These are phyloP conservation scores for Nothophaeocryptopus gaeumannii DNA, from an alignment of 2,329 filamentous ascomycete species.

Conservation along the genomic window DNA sequence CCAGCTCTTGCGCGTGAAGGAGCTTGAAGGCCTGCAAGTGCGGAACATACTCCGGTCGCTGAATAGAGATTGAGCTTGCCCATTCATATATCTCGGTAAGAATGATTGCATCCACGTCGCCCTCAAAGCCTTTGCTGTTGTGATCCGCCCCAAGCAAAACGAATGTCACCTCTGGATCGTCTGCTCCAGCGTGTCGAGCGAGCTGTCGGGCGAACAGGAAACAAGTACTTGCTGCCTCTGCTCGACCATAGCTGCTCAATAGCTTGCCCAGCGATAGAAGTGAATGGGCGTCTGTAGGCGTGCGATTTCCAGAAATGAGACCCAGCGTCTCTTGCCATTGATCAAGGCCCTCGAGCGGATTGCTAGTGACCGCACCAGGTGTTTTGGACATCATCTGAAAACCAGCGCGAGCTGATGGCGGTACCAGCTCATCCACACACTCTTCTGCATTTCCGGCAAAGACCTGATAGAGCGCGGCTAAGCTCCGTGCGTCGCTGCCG, in stretches of 20 bases:
- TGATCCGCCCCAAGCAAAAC: slow-evolving; percentile 86
- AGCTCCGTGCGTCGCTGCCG: slow-evolving; percentile 76
- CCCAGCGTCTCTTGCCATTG: slow-evolving; percentile 91
- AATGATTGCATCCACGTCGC: slow-evolving; percentile 81
- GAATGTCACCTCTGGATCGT: slow-evolving; percentile 75
- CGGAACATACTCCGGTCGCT: slow-evolving; percentile 54
- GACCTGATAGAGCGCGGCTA: slow-evolving; percentile 89
- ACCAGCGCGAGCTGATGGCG: slow-evolving; percentile 84
- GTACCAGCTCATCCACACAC: slow-evolving; percentile 91
- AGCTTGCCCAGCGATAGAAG: slow-evolving; percentile 78
- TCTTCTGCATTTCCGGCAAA: slow-evolving; percentile 93
- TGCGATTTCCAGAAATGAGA: slow-evolving; percentile 84
- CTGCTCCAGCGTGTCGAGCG: slow-evolving; percentile 73
- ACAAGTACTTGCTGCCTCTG: slow-evolving; percentile 91
- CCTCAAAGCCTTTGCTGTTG: slow-evolving; percentile 68
- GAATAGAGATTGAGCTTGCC: slow-evolving; percentile 66
- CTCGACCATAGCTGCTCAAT: slow-evolving; percentile 77
- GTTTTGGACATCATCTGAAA: slow-evolving; percentile 85
- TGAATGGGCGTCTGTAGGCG: slow-evolving; percentile 71
- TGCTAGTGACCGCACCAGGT: slow-evolving; percentile 60
- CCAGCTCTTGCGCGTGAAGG: slow-evolving; percentile 77
- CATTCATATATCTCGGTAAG: slow-evolving; percentile 97
- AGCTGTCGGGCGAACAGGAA: slow-evolving; percentile 77
- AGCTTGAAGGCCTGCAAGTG: slow-evolving; percentile 91
- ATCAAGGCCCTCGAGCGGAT: slow-evolving; percentile 79